Evolutionary conservation across 2,329 filamentous ascomycete species (phyloP).

Genomic region (Hortaea werneckii): DNA sequence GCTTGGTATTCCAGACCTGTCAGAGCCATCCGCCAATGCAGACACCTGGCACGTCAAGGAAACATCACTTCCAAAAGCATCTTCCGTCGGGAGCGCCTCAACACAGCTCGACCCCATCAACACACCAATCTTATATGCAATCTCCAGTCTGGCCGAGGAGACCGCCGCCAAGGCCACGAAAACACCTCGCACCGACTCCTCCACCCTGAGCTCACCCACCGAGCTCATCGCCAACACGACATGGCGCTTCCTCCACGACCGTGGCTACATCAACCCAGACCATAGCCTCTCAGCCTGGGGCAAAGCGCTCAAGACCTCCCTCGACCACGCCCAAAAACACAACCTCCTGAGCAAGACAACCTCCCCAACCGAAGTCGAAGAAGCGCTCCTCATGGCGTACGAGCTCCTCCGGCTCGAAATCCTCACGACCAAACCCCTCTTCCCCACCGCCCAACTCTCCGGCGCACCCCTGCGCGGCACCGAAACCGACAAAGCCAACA

Average conservation of each 20-base stretch:
- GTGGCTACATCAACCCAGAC: constrained; percentile 69
- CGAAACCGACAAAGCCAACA: constrained; percentile 61
- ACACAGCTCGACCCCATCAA: constrained; percentile 10
- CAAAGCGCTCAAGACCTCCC: constrained; percentile 57
- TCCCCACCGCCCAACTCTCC: constrained; percentile 33
- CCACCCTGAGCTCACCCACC: constrained; percentile 39
- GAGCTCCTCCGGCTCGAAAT: constrained; percentile 74
- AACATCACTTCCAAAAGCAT: constrained; percentile 7
- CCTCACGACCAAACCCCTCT: constrained; percentile 50
- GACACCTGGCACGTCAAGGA: constrained; percentile 63
- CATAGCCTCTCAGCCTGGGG: constrained; percentile 82
- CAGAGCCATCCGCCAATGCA: constrained; percentile 19
- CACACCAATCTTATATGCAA: constrained; percentile 37
- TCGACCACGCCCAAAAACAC: constrained; percentile 16
- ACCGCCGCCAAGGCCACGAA: constrained; percentile 63
- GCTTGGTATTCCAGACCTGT: constrained; percentile 17
- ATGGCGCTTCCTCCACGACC: constrained; percentile 82
- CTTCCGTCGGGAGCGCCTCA: background rate
- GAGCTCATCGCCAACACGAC: constrained; percentile 67
- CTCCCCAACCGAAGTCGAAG: constrained; percentile 47
- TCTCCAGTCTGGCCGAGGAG: constrained; percentile 54
- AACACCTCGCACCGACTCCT: constrained; percentile 21
- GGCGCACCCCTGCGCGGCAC: constrained; percentile 50
- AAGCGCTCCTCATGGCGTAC: constrained; percentile 71
- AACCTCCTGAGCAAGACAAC: constrained; percentile 42